Evolutionary conservation across 2,329 filamentous ascomycete species (phyloP), one percentile per base, ranked within the genome.

Genomic region (Botrytis porri): DNA sequence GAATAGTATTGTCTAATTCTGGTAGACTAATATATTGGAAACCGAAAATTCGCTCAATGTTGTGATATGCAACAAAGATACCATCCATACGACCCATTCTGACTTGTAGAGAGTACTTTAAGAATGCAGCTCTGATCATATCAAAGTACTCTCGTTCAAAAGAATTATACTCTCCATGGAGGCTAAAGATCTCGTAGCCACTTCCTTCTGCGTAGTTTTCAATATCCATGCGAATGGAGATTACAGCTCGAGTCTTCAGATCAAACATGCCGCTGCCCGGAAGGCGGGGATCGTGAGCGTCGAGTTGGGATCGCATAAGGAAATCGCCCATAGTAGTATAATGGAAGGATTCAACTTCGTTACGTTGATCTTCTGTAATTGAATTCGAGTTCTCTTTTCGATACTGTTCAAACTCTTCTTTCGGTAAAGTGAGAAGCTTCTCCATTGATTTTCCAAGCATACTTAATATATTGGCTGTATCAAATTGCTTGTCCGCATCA

Each of bases 21-120:
- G 88, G 81, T 22, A 98, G 83, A 74, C 90, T 90, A 74, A 99
- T 88, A 81, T 99, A 99, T 82, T 99, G 96, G 82, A 99, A 99
- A 9, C 96, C 96, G 80, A 99, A 99, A 67, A 99, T 97, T 72
- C 95, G 92, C 82, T 95, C 88, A 3, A 94, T 93, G 81, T 99
- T 99, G 84, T 99, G 96, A 81, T 90, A 99, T 3, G 96, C 96
- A 35, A 98, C 93, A 80, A 98, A 99, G 67, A 98, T 98, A 71
- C 96, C 96, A 80, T 99, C 95, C 97, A 99, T 99, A 67, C 95
- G 90, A 29, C 97, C 96, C 89, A 99, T 97, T 62, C 96, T 93
- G 41, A 95, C 97, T 83, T 99, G 96, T 43, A 99, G 86, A 16
- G 95, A 97, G 82, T 99, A 99, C 80, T 99, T 99, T 72, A 99